Percentiles rank a stretch among this genome's conserved stretches.
phyloP scores from a whole-genome alignment of 768 basidiomycete genomes.

The Pleurotus djamor region DNA sequence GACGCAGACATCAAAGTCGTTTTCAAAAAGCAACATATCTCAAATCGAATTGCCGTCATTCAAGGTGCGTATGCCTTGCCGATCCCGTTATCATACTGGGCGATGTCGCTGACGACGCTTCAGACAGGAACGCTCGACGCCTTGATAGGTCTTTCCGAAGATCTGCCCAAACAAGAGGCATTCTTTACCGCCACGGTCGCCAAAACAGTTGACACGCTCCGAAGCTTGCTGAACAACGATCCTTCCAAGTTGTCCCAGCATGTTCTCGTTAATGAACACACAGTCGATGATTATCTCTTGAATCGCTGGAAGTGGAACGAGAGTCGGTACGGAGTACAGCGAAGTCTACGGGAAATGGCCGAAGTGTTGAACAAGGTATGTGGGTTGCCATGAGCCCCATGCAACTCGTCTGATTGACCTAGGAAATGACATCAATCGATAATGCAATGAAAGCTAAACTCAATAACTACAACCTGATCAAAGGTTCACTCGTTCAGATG shows the following conservation, averaged over 20 bases:
- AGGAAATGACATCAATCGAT: slow-evolving; percentile 97
- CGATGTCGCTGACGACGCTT: slow-evolving; percentile 2
- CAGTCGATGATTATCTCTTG: slow-evolving; percentile 79
- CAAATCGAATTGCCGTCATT: slow-evolving; percentile 80
- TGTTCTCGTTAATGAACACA: slow-evolving; percentile 75
- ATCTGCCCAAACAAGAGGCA: slow-evolving; percentile 87
- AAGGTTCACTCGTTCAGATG: slow-evolving; percentile 88
- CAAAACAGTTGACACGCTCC: slow-evolving; percentile 92
- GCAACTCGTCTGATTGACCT: slow-evolving; percentile 2
- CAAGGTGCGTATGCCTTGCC: slow-evolving; percentile 59
- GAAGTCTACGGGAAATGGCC: slow-evolving; percentile 78
- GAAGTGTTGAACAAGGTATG: slow-evolving; percentile 82
- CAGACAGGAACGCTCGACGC: slow-evolving; percentile 94
- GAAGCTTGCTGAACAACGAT: slow-evolving; percentile 89
- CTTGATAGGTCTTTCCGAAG: slow-evolving; percentile 87
- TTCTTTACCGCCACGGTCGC: slow-evolving; percentile 87
- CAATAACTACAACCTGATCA: slow-evolving; percentile 90
- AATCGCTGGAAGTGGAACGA: slow-evolving; percentile 91
- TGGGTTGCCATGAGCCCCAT: neutral
- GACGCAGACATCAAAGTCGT: slow-evolving; percentile 50
- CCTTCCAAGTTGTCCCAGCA: slow-evolving; percentile 73
- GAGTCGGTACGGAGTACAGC: slow-evolving; percentile 83
- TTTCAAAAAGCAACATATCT: slow-evolving; percentile 45
- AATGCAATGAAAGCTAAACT: slow-evolving; percentile 91
- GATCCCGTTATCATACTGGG: neutral